Base-by-base conservation (phyloP, 2,329 filamentous ascomycete species). In the Neonectria hederae region DNA sequence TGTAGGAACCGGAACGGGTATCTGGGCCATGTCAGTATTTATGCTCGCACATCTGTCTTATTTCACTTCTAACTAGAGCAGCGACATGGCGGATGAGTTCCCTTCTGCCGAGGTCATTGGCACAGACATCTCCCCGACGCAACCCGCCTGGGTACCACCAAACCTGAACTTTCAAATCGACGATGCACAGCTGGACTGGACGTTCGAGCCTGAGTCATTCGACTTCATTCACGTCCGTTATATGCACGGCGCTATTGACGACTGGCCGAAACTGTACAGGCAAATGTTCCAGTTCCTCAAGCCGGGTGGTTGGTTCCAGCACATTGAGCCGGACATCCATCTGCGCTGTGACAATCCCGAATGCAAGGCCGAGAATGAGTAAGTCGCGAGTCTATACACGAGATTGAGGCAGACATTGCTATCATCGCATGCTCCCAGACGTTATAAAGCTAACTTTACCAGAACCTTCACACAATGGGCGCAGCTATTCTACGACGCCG, bases 401-500 rank as follows among this genome's bases (percentile, higher is more conserved):
- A 26, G 17, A 19, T 8, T 9, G 14, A 14, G 14, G 26, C 13
- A 13, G 14, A 28, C 6, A 13, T 5, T 2, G 19, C 2, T 4
- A 21, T 14, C 13, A 40, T 9, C 11, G 28, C 19, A 19, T 28
- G n/a, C n/a, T n/a, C n/a, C n/a, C n/a, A n/a, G n/a, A n/a, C n/a
- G n/a, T n/a, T n/a, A n/a, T n/a, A n/a, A n/a, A 24, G 9, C 35
- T 54, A 5, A 42, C 17, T 42, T 3, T 42, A 4, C n/a, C 9
- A 42, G 40, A 14, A 53, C 53, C 19, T 60, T 45, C 42, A 68
- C 53, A 48, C 56, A 59, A 24, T 78, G 75, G 72, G 60, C 65
- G 17, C 51, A 68, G 26, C 42, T 72, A 5, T 75, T 77, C 58
- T 67, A 65, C 22, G 68, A 70, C 9, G 74, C 70, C 9, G 71